These are phyloP conservation scores for Hysterangium stoloniferum DNA, from an alignment of 768 basidiomycete genomes.

Conservation along the genomic window DNA sequence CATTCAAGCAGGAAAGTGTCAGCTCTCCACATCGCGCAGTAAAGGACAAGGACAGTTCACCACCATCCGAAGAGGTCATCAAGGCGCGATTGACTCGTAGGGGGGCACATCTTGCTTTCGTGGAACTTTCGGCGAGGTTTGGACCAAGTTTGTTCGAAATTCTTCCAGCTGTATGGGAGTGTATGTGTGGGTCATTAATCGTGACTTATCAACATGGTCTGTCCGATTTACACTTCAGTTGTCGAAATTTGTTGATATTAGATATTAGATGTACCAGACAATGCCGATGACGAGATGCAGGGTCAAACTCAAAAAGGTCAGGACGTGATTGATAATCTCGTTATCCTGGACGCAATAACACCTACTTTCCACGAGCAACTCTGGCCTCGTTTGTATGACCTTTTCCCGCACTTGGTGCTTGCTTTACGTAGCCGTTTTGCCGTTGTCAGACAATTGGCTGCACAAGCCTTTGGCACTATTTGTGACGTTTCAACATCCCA, in stretches of 20 bases:
- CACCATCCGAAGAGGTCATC: constrained; percentile 45
- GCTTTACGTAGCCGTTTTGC: constrained; percentile 84
- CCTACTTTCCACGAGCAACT: constrained; percentile 67
- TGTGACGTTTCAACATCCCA: constrained; percentile 80
- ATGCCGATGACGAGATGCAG: constrained; percentile 59
- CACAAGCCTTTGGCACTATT: constrained; percentile 79
- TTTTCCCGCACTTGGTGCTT: constrained; percentile 69
- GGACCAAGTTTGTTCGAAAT: constrained; percentile 61
- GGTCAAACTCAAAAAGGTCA: constrained; percentile 60
- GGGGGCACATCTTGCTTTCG: constrained; percentile 80
- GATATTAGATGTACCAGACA: constrained; percentile 38
- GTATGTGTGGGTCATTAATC: constrained; percentile 73
- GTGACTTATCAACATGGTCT: constrained; percentile 61
- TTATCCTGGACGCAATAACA: constrained; percentile 76
- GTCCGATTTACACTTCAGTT: constrained; percentile 17
- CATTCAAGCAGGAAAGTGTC: constrained; percentile 42
- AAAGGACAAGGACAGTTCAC: constrained; percentile 16
- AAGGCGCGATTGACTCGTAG: constrained; percentile 70
- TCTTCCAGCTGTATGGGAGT: constrained; percentile 94
- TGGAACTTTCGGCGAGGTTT: constrained; percentile 68
- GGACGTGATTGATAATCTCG: constrained; percentile 87
- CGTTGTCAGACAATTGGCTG: constrained; percentile 83
- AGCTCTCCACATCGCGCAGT: background rate
- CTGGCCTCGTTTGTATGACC: constrained; percentile 56
- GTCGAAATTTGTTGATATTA: constrained; percentile 3